These are phyloP conservation scores for Mycena pura DNA, from an alignment of 768 basidiomycete species.

Conservation along the genomic window DNA sequence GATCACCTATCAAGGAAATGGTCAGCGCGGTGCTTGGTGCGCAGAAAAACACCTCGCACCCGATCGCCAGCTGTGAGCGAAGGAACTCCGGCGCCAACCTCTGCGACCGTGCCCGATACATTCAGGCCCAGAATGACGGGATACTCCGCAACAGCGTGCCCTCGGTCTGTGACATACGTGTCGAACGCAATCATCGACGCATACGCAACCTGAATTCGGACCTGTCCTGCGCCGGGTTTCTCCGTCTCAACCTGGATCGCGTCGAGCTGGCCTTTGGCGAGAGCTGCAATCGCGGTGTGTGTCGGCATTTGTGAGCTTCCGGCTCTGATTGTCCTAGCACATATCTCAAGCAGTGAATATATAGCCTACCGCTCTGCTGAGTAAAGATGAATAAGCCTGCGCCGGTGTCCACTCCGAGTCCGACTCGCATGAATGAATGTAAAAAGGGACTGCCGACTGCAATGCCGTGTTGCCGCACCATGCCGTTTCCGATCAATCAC, in stretches of 20 bases:
- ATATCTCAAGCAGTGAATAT: too few relatives aligned
- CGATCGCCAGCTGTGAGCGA: slow-evolving; percentile 46
- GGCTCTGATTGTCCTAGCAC: too few relatives aligned
- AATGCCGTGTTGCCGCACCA: too few relatives aligned
- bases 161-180: slow-evolving; percentile 45
- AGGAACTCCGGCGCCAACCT: slow-evolving; percentile 42
- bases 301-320: slow-evolving; percentile 39
- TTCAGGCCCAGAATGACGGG: slow-evolving; percentile 47
- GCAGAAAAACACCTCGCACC: slow-evolving; percentile 32
- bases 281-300: slow-evolving; percentile 51
- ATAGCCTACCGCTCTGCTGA: too few relatives aligned
- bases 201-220: slow-evolving; percentile 49
- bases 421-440: too few relatives aligned
- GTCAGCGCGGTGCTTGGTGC: not conserved
- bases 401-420: too few relatives aligned
- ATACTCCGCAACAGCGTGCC: slow-evolving; percentile 36
- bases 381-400: too few relatives aligned
- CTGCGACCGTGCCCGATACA: slow-evolving; percentile 44
- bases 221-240: slow-evolving; percentile 42
- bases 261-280: slow-evolving; percentile 42
- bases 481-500: too few relatives aligned
- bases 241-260: slow-evolving; percentile 44
- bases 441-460: too few relatives aligned
- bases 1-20: slow-evolving; percentile 24
- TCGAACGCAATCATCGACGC: slow-evolving; percentile 49